Conservation (phyloP, 495 filamentous ascomycete species). For the Choiromyces venosus region DNA sequence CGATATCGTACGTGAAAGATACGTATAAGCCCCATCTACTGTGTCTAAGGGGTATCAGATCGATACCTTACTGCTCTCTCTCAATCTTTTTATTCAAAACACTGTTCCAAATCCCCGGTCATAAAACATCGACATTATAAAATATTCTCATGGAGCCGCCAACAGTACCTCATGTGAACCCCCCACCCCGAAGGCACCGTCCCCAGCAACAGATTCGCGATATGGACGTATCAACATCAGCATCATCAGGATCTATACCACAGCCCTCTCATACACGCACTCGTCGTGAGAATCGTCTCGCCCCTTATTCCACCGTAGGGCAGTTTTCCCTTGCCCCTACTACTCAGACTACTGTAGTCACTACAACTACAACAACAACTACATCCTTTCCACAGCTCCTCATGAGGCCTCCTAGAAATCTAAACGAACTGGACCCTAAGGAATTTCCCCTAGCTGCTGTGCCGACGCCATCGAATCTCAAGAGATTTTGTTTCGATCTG, state of each 20-base stretch:
- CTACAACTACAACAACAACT: constrained; percentile 91
- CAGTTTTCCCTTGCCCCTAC: constrained; percentile 67
- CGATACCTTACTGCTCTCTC: background rate
- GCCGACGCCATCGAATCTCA: constrained; percentile 70
- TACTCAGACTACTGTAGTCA: constrained; percentile 72
- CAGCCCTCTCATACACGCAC: constrained; percentile 7
- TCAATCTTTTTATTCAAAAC: background rate
- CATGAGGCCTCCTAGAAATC: constrained; percentile 66
- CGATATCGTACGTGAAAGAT: background rate
- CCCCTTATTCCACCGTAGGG: constrained; percentile 47
- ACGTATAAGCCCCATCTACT: background rate
- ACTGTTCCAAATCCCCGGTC: background rate
- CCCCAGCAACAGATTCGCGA: constrained; percentile 31
- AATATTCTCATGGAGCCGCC: constrained; percentile 27
- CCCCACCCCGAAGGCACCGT: constrained; percentile 26
- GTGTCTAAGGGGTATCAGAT: background rate
- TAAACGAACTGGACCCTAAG: constrained; percentile 73
- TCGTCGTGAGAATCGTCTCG: constrained; percentile 33
- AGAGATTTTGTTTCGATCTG: constrained; percentile 66
- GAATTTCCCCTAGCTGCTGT: constrained; percentile 79
- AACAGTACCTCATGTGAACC: constrained; percentile 37
- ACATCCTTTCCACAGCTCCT: constrained; percentile 77
- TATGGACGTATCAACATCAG: constrained; percentile 28
- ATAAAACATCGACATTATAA: background rate
- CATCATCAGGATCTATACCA: constrained; percentile 19